Evolutionary conservation across 2,329 filamentous ascomycete genomes (phyloP).

Genomic region (Zymoseptoria crescenta): DNA sequence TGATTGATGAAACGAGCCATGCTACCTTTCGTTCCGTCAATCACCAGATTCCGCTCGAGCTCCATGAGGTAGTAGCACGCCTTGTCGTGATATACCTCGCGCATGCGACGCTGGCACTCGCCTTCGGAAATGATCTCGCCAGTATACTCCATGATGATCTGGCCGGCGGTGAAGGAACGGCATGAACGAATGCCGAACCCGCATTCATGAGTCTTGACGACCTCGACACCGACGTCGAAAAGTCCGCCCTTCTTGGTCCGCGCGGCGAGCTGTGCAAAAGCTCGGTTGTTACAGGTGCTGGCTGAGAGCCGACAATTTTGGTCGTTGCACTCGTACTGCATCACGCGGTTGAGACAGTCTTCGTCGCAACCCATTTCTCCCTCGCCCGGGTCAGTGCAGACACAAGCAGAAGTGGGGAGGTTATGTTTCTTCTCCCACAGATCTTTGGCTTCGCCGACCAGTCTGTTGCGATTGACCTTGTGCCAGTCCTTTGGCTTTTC

Average conservation of each 20-base stretch:
- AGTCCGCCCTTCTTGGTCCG: constrained; percentile 69
- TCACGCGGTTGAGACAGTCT: constrained; percentile 86
- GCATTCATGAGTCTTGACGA: constrained; percentile 80
- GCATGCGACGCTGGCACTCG: constrained; percentile 91
- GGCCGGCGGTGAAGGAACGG: constrained; percentile 74
- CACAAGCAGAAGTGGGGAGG: constrained; percentile 45
- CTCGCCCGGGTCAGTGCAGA: constrained; percentile 53
- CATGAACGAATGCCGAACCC: constrained; percentile 90
- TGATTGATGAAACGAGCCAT: constrained; percentile 98
- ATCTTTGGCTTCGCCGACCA: constrained; percentile 43
- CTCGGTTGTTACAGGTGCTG: constrained; percentile 73
- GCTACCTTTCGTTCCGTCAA: constrained; percentile 90
- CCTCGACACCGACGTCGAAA: constrained; percentile 88
- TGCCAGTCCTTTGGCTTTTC: constrained; percentile 90
- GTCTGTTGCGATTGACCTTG: constrained; percentile 86
- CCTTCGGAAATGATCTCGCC: constrained; percentile 95
- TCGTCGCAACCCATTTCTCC: constrained; percentile 74
- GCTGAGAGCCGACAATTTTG: constrained; percentile 75
- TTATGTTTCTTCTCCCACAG: constrained; percentile 26
- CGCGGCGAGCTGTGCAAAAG: constrained; percentile 70
- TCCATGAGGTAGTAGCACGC: constrained; percentile 99
- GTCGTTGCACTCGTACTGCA: constrained; percentile 94
- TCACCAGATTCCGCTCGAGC: constrained; percentile 97
- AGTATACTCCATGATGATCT: constrained; percentile 98
- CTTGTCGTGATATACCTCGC: constrained; percentile 85